These are phyloP conservation scores for Penicillium paradoxum DNA, from an alignment of 495 filamentous ascomycete genomes.

Conservation along the genomic window DNA sequence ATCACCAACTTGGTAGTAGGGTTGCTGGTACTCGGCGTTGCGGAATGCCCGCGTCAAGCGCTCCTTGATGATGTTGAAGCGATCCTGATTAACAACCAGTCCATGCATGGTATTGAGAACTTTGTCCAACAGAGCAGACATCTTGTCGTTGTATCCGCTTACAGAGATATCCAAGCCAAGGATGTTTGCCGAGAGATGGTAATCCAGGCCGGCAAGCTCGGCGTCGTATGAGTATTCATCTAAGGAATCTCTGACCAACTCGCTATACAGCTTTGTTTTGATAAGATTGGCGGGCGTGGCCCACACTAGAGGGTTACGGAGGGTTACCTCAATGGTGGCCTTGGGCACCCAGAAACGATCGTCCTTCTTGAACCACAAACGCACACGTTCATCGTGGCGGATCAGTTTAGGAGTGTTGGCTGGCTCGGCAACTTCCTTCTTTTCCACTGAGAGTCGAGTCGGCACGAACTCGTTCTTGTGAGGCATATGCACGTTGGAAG, in stretches of 20 bases:
- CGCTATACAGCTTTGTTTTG: constrained; percentile 76
- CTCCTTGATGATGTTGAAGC: constrained; percentile 92
- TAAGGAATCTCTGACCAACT: constrained; percentile 82
- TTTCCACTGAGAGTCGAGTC: constrained; percentile 88
- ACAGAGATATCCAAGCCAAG: constrained; percentile 76
- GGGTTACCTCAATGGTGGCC: constrained; percentile 73
- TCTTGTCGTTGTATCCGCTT: constrained; percentile 93
- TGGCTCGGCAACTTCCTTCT: constrained; percentile 76
- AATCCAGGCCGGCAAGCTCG: constrained; percentile 86
- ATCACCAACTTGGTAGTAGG: constrained; percentile 86
- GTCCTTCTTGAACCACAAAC: constrained; percentile 99
- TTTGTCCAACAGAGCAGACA: constrained; percentile 85
- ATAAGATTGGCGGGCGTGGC: constrained; percentile 72
- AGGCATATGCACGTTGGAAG: constrained; percentile 74
- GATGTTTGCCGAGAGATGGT: constrained; percentile 63
- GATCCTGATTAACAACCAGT: constrained; percentile 71
- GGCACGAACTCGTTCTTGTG: constrained; percentile 97
- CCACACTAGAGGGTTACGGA: constrained; percentile 72
- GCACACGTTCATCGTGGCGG: constrained; percentile 73
- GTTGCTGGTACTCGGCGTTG: constrained; percentile 82
- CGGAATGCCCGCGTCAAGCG: constrained; percentile 65
- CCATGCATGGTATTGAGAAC: constrained; percentile 83
- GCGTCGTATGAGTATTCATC: constrained; percentile 97
- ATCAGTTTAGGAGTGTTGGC: constrained; percentile 75
- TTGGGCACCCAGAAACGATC: constrained; percentile 99